Percentiles rank a stretch among this genome's conserved stretches.
Evolutionary conservation across 2,329 filamentous ascomycete genomes (phyloP).

Genomic region (Colletotrichum sojae): DNA sequence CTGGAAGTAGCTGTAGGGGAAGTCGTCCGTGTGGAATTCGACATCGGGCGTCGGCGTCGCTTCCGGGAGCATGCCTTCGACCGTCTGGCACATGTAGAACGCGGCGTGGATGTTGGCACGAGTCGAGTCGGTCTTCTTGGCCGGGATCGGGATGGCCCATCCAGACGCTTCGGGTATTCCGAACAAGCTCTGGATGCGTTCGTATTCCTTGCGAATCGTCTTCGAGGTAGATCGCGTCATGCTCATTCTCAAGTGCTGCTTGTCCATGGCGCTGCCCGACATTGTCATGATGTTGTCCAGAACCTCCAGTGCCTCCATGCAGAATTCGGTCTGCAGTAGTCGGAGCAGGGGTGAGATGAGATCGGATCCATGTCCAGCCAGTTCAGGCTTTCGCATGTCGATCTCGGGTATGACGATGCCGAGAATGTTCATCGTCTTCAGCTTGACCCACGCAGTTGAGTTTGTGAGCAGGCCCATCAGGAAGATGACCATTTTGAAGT

Average conservation of each 20-base stretch:
- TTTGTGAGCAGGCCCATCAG: slow-evolving; percentile 94
- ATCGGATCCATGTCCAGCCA: slow-evolving; percentile 92
- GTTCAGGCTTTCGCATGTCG: slow-evolving; percentile 92
- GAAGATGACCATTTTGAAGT: slow-evolving; percentile 90
- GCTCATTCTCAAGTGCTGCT: slow-evolving; percentile 96
- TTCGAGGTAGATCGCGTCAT: slow-evolving; percentile 93
- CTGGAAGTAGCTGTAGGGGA: slow-evolving; percentile 84
- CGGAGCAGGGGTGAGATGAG: slow-evolving; percentile 93
- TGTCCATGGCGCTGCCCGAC: slow-evolving; percentile 91
- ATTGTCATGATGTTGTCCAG: slow-evolving; percentile 97
- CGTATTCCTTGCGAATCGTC: slow-evolving; percentile 92
- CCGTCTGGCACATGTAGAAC: slow-evolving; percentile 91
- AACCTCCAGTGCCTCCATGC: slow-evolving; percentile 91
- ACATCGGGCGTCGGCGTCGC: slow-evolving; percentile 84
- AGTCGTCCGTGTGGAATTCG: slow-evolving; percentile 93
- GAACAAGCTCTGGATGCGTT: slow-evolving; percentile 93
- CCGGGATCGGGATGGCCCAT: slow-evolving; percentile 95
- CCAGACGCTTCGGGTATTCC: slow-evolving; percentile 96
- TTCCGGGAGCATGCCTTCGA: slow-evolving; percentile 70
- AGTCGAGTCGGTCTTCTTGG: slow-evolving; percentile 88
- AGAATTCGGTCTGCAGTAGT: slow-evolving; percentile 92
- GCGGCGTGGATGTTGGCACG: slow-evolving; percentile 94
- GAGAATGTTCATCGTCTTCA: slow-evolving; percentile 92
- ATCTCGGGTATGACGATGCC: slow-evolving; percentile 88
- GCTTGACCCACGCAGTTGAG: slow-evolving; percentile 87